phyloP scores from a whole-genome alignment of 2,329 filamentous ascomycete genomes.

The Fulvia fulva region DNA sequence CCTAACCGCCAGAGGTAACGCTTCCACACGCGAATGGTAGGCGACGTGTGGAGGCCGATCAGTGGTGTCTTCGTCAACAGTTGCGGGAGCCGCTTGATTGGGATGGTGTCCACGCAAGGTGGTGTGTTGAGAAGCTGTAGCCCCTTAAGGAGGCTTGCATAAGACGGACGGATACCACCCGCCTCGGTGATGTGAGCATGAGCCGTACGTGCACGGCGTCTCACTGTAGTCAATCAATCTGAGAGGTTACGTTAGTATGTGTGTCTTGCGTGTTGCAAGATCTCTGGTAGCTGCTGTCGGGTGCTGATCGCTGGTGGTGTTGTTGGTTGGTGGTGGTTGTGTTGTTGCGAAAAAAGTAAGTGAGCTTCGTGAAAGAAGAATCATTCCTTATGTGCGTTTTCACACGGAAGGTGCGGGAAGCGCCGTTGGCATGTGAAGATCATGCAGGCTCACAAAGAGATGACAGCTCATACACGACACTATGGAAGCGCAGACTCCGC shows the following conservation, averaged over 20 bases:
- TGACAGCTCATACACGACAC: neutral
- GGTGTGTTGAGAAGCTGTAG: neutral
- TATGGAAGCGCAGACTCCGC: too few relatives aligned
- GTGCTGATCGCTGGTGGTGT: neutral
- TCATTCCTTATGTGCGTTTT: too few relatives aligned
- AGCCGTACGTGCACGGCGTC: neutral
- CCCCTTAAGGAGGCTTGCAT: neutral
- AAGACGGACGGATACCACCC: too few relatives aligned
- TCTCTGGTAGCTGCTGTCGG: constrained; percentile 1
- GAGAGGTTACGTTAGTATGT: neutral
- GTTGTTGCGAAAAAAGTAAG: neutral
- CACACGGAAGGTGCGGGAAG: neutral
- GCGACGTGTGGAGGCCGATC: neutral
- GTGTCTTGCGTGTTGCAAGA: neutral
- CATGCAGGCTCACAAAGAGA: neutral
- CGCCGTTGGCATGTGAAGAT: neutral
- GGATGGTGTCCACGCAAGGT: neutral
- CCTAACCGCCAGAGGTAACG: neutral
- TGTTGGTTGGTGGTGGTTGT: neutral
- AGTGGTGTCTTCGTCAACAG: neutral
- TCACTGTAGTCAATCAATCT: neutral
- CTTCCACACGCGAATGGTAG: neutral
- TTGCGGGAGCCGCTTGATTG: neutral
- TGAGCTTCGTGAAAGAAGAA: neutral
- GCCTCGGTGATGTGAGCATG: too few relatives aligned